phyloP scores from a whole-genome alignment of 768 basidiomycete species.

The Lactarius vividus region DNA sequence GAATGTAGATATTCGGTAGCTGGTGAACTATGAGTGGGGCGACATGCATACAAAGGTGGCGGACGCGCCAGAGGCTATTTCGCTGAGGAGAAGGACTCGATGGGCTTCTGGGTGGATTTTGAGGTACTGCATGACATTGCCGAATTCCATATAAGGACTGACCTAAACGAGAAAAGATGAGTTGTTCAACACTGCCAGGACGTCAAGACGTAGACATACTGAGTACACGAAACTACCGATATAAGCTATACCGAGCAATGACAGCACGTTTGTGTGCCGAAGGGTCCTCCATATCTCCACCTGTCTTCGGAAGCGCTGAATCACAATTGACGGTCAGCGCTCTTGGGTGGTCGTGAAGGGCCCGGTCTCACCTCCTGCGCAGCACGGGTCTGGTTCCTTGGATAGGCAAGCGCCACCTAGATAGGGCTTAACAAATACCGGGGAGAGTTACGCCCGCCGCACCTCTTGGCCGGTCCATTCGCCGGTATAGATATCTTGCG shows the following conservation, averaged over 20 bases:
- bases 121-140: conserved; percentile 18
- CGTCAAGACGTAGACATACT: conserved; percentile 2
- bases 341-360: too few species aligned
- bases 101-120: conserved; percentile 7
- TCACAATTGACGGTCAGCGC: neutral
- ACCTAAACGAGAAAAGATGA: conserved; percentile 3
- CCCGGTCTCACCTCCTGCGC: conserved; percentile 18
- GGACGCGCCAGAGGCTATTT: conserved; percentile 19
- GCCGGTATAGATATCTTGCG: conserved; percentile 26
- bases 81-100: conserved; percentile 12
- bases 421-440: neutral
- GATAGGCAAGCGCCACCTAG: conserved; percentile 17
- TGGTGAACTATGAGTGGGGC: neutral
- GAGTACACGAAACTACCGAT: conserved; percentile 15
- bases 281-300: conserved; percentile 27
- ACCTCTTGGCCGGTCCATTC: conserved; percentile 21
- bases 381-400: conserved; percentile 16
- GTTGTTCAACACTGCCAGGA: neutral
- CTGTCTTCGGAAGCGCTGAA: conserved; percentile 22
- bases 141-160: conserved; percentile 20
- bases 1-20: conserved; percentile 22
- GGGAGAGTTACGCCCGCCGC: neutral
- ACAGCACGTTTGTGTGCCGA: conserved; percentile 22
- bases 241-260: conserved; percentile 22
- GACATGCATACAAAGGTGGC: neutral